Conservation (phyloP, 2,329 filamentous ascomycete species). For the Ascocoryne sarcoides region DNA sequence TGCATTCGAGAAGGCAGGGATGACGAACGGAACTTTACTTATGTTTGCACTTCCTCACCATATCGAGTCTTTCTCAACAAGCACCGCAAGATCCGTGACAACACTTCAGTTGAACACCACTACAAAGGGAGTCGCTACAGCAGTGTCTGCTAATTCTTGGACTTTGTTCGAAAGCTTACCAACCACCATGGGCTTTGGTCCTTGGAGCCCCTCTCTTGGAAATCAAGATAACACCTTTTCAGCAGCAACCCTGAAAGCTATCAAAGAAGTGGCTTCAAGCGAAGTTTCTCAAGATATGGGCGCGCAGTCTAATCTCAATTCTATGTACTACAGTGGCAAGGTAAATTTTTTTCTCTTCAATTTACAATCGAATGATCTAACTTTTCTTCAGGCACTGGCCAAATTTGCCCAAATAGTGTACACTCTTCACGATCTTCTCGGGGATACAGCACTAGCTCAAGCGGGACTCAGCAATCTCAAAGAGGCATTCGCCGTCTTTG, state of each 20-base stretch:
- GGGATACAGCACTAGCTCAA: conserved; percentile 47
- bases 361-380: too few relatives aligned
- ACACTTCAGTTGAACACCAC: conserved; percentile 63
- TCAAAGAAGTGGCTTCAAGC: conserved; percentile 53
- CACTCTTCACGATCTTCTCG: conserved; percentile 53
- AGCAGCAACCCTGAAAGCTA: conserved; percentile 45
- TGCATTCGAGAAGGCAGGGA: conserved; percentile 62
- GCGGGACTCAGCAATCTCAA: conserved; percentile 55
- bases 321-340: conserved; percentile 92
- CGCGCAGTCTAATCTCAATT: conserved; percentile 65
- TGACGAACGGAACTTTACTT: conserved; percentile 50
- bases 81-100: conserved; percentile 40
- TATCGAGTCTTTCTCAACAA: conserved; percentile 59
- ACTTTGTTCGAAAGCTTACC: conserved; percentile 72
- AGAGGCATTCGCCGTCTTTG: conserved; percentile 55
- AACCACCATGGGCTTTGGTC: conserved; percentile 64
- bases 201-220: conserved; percentile 56
- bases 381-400: too few relatives aligned
- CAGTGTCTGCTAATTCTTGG: conserved; percentile 65
- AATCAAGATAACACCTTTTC: conserved; percentile 38
- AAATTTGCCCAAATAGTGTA: conserved; percentile 68
- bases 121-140: conserved; percentile 74
- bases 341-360: too few relatives aligned
- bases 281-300: conserved; percentile 72
- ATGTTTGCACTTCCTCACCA: conserved; percentile 92